Percentiles rank a stretch among this genome's conserved stretches.
phyloP scores from a whole-genome alignment of 106 monocot species.

The Vanilla planifolia region DNA sequence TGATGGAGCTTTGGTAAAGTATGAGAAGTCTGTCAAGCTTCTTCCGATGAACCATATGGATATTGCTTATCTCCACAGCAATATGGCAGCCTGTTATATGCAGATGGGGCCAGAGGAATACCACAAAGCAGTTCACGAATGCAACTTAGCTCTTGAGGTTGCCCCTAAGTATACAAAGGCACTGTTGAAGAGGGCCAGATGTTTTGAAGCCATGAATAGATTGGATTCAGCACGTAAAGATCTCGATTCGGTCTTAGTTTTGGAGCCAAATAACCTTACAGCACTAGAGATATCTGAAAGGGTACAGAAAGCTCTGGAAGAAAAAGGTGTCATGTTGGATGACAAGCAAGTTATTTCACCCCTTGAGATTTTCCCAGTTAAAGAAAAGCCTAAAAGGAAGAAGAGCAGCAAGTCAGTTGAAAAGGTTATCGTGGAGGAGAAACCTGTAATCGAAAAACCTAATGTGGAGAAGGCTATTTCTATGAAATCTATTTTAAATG shows the following conservation, averaged over 20 bases:
- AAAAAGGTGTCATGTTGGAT: constrained; percentile 44
- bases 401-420: constrained; percentile 17
- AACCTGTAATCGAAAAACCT: not conserved
- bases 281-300: constrained; percentile 81
- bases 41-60: constrained; percentile 67
- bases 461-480: no score
- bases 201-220: constrained; percentile 66
- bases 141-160: constrained; percentile 73
- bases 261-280: constrained; percentile 80
- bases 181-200: constrained; percentile 73
- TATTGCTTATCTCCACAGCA: constrained; percentile 58
- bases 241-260: constrained; percentile 39
- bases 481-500: no score
- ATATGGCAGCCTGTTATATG: constrained; percentile 86
- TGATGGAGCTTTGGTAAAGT: constrained; percentile 69
- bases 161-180: constrained; percentile 82
- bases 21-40: constrained; percentile 84
- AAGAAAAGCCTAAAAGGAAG: constrained; percentile 52
- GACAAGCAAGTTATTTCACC: constrained; percentile 20
- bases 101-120: constrained; percentile 61
- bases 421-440: constrained; percentile 13
- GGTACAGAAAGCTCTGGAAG: constrained; percentile 48
- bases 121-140: constrained; percentile 64
- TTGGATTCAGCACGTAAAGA: constrained; percentile 64
- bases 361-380: constrained; percentile 19